These are phyloP conservation scores for Phaeolepiota aurea DNA, from an alignment of 768 basidiomycete species.

Conservation along the genomic window DNA sequence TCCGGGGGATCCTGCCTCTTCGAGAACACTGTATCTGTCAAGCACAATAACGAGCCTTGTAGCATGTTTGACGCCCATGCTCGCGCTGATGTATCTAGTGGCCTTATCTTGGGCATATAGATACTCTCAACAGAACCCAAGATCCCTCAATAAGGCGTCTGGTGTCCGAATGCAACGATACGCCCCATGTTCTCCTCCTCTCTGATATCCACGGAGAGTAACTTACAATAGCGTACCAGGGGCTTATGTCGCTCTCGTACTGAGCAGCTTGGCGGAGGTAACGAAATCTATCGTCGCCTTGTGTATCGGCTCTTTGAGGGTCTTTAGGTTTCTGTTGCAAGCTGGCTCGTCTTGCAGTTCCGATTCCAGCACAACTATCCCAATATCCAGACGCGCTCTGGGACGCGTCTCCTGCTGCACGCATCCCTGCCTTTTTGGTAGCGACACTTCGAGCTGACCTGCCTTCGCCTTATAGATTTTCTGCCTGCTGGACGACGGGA, in stretches of 20 bases:
- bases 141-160: slow-evolving; percentile 40
- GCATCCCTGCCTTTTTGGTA: slow-evolving; percentile 11
- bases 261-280: slow-evolving; percentile 41
- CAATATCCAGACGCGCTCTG: slow-evolving; percentile 31
- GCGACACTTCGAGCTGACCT: background rate
- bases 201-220: too few relatives aligned
- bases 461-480: slow-evolving; percentile 29
- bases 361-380: slow-evolving; percentile 44
- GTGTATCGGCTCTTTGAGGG: background rate
- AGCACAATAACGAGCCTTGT: slow-evolving; percentile 26
- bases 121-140: slow-evolving; percentile 34
- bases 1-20: background rate
- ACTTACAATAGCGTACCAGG: too few relatives aligned
- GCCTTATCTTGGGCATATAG: slow-evolving; percentile 42
- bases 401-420: slow-evolving; percentile 41
- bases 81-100: slow-evolving; percentile 39
- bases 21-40: slow-evolving; percentile 19
- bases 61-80: slow-evolving; percentile 23
- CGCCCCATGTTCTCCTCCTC: slow-evolving; percentile 23
- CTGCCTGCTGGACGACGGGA: slow-evolving; percentile 51
- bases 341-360: slow-evolving; percentile 55
- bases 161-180: slow-evolving; percentile 39
- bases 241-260: slow-evolving; percentile 43
- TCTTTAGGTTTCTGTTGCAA: slow-evolving; percentile 40
- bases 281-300: background rate